Evolutionary conservation across 768 basidiomycete genomes (phyloP).

Genomic region (Terana coerulea): DNA sequence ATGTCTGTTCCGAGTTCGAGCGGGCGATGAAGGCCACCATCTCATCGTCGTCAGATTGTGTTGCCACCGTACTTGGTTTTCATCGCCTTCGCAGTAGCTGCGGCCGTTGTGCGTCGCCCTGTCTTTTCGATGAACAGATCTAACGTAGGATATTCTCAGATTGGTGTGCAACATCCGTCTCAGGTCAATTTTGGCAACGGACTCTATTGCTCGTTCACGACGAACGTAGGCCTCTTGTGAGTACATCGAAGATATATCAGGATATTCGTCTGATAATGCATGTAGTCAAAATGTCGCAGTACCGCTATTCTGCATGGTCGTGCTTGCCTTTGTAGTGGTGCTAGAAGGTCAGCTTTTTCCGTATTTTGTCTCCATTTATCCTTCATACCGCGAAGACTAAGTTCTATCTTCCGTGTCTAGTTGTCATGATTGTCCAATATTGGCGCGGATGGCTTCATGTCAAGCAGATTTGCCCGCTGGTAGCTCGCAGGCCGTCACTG

Average conservation of each 20-base stretch:
- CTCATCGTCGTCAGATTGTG: constrained; percentile 28
- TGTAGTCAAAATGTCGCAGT: constrained; percentile 23
- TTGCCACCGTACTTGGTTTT: constrained; percentile 40
- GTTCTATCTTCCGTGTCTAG: constrained; percentile 25
- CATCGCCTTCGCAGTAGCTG: constrained; percentile 34
- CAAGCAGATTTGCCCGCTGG: constrained; percentile 19
- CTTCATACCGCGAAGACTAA: too few species aligned
- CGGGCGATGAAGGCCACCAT: neutral
- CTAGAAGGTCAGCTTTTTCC: constrained; percentile 44
- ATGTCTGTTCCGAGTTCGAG: constrained; percentile 3
- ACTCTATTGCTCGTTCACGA: constrained; percentile 45
- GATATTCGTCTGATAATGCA: neutral
- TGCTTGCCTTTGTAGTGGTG: constrained; percentile 35
- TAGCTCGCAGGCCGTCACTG: constrained; percentile 13
- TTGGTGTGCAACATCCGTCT: constrained; percentile 9
- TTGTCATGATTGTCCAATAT: constrained; percentile 40
- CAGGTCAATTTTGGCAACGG: neutral
- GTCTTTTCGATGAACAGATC: neutral
- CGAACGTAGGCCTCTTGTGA: constrained; percentile 29
- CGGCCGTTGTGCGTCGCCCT: constrained; percentile 20
- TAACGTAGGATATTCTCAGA: constrained; percentile 5
- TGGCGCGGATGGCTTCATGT: constrained; percentile 34
- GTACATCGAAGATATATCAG: constrained; percentile 19
- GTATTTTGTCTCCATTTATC: too few species aligned
- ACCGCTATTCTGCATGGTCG: constrained; percentile 41